Evolutionary conservation across 169 alveolate species (phyloP).

Genomic region (Besnoitia besnoiti): DNA sequence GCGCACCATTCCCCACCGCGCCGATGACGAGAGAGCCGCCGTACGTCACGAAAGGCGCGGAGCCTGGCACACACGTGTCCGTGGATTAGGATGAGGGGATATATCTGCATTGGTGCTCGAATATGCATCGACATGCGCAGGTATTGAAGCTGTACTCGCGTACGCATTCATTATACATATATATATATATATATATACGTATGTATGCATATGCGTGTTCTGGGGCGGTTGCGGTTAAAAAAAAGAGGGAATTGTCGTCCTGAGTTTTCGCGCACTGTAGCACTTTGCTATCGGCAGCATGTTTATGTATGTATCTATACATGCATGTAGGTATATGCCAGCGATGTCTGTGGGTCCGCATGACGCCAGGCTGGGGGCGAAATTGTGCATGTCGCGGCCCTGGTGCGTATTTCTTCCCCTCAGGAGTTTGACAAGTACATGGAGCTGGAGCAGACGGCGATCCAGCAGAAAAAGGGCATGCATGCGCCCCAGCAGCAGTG

Average conservation of each 20-base stretch:
- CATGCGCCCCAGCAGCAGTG: constrained; percentile 25
- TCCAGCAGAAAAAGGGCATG: constrained; percentile 27
- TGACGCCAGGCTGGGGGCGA: not conserved
- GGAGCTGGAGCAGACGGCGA: constrained; percentile 54
- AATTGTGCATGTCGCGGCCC: no score
- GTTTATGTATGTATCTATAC: not conserved
- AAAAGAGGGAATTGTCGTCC: no score
- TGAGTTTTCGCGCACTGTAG: no score
- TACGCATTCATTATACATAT: not conserved
- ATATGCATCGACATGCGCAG: no score
- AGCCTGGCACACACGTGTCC: no score
- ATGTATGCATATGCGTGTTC: not conserved
- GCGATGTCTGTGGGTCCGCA: not conserved
- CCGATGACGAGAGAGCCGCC: constrained; percentile 57
- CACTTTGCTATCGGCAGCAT: no score
- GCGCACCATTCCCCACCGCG: constrained; percentile 51
- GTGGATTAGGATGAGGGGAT: not conserved
- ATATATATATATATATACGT: not conserved
- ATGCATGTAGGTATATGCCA: not conserved
- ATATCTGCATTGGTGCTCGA: no score
- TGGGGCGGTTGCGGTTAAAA: no score
- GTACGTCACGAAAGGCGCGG: no score
- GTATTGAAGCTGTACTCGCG: not conserved
- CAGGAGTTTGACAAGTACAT: constrained; percentile 41
- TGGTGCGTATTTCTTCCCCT: not conserved